Conservation (phyloP, 352 stramenopile species). For the Phytophthora vignae region DNA sequence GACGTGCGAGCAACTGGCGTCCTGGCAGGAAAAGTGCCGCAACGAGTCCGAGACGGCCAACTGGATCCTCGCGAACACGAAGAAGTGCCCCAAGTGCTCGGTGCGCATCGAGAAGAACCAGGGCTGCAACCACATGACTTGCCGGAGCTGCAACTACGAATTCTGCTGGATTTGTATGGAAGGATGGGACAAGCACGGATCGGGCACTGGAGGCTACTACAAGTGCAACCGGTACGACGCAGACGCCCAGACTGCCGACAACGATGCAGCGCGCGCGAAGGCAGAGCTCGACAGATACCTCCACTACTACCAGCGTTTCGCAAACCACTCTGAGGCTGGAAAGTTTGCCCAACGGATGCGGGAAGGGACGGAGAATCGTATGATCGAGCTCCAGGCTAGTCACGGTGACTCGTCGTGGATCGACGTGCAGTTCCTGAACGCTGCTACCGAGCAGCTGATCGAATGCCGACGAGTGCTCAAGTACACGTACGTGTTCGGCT, state of each 20-base stretch:
- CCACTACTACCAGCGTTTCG: slow-evolving; percentile 99
- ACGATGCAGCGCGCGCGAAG: slow-evolving; percentile 94
- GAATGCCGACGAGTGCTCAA: slow-evolving; percentile 98
- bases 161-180: slow-evolving; percentile 99
- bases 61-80: slow-evolving; percentile 99
- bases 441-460: slow-evolving; percentile 96
- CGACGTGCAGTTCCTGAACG: slow-evolving; percentile 99
- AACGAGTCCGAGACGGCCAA: slow-evolving; percentile 99
- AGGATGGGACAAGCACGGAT: slow-evolving; percentile 96
- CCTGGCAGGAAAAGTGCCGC: slow-evolving; percentile 97
- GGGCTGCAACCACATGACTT: slow-evolving; percentile 99
- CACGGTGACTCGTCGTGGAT: slow-evolving; percentile 94
- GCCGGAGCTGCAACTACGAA: slow-evolving; percentile 92
- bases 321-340: slow-evolving; percentile 96
- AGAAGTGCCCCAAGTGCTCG: slow-evolving; percentile 99
- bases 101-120: slow-evolving; percentile 99
- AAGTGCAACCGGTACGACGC: slow-evolving; percentile 99
- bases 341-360: slow-evolving; percentile 98
- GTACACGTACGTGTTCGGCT: slow-evolving; percentile 98
- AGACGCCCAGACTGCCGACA: slow-evolving; percentile 57
- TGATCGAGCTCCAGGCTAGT: slow-evolving; percentile 96
- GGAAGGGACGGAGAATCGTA: slow-evolving; percentile 94
- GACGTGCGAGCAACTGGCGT: slow-evolving; percentile 91
- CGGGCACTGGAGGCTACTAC: slow-evolving; percentile 98
- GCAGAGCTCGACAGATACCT: slow-evolving; percentile 98